phyloP scores from a whole-genome alignment of 192 early-diverging fungal species.

The Linnemannia exigua region DNA sequence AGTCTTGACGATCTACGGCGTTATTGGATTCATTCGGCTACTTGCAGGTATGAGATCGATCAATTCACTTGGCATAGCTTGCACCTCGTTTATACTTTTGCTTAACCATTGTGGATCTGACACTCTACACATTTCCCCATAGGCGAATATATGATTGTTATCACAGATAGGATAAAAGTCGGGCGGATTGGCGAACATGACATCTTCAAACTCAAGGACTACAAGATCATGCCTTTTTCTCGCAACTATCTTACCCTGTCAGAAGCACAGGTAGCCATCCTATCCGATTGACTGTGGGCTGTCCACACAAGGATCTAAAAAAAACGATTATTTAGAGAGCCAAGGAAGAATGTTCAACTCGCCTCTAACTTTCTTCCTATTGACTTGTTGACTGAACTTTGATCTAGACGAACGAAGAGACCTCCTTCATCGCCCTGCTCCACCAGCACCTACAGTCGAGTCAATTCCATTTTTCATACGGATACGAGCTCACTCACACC shows the following conservation, averaged over 20 bases:
- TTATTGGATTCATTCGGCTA: slow-evolving; percentile 79
- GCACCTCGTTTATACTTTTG: neutral
- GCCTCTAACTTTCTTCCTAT: neutral
- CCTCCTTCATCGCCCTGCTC: slow-evolving; percentile 60
- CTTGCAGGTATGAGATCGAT: slow-evolving; percentile 66
- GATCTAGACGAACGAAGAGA: slow-evolving; percentile 65
- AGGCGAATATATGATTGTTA: slow-evolving; percentile 87
- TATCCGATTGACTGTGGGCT: neutral
- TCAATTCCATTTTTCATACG: slow-evolving; percentile 87
- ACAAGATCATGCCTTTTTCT: slow-evolving; percentile 66
- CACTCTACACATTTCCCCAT: neutral
- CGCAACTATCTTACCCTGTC: slow-evolving; percentile 52
- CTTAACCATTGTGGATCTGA: neutral
- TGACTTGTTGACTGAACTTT: neutral
- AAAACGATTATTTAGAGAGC: neutral
- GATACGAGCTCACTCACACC: slow-evolving; percentile 89
- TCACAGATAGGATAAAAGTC: slow-evolving; percentile 75
- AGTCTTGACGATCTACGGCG: slow-evolving; percentile 71
- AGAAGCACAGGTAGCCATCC: slow-evolving; percentile 59
- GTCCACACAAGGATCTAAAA: neutral
- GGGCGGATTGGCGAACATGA: slow-evolving; percentile 74
- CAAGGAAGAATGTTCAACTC: neutral
- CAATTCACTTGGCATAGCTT: neutral
- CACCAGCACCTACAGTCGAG: slow-evolving; percentile 63
- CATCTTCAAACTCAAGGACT: slow-evolving; percentile 73